These are phyloP conservation scores for Ogataea naganishii DNA, from an alignment of 805 yeast genomes.

Conservation along the genomic window DNA sequence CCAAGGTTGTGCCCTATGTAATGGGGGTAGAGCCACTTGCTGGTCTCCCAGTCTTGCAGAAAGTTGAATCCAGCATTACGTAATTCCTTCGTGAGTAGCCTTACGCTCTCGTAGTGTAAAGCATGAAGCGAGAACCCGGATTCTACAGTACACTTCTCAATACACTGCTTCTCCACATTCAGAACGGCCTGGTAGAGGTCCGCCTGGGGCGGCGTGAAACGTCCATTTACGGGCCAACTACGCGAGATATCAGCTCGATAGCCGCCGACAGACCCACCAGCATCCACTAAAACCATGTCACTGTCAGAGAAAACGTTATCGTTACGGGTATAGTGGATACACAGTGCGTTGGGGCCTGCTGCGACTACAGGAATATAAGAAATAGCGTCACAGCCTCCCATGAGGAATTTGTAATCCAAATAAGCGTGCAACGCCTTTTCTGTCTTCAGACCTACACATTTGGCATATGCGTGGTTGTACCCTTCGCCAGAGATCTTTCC, in stretches of 20 bases:
- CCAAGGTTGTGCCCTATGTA: slow-evolving; percentile 95
- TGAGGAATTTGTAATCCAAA: slow-evolving; percentile 72
- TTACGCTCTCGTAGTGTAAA: slow-evolving; percentile 63
- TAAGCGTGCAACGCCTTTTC: slow-evolving; percentile 77
- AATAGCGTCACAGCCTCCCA: slow-evolving; percentile 81
- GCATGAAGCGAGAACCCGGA: slow-evolving; percentile 55
- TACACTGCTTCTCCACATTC: slow-evolving; percentile 72
- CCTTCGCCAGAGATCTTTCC: slow-evolving; percentile 78
- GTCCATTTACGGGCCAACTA: slow-evolving; percentile 86
- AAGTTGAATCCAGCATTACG: slow-evolving; percentile 60
- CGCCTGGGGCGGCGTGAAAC: slow-evolving; percentile 66
- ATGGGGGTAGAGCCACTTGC: slow-evolving; percentile 72
- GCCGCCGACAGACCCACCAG: slow-evolving; percentile 90
- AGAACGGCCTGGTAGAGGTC: slow-evolving; percentile 87
- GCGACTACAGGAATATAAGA: slow-evolving; percentile 98
- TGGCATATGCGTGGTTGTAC: slow-evolving; percentile 72
- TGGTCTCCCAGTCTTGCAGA: slow-evolving; percentile 42
- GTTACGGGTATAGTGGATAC: slow-evolving; percentile 90
- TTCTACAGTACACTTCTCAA: slow-evolving; percentile 53
- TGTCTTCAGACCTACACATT: slow-evolving; percentile 44
- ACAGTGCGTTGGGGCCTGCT: slow-evolving; percentile 80
- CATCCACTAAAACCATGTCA: slow-evolving; percentile 83
- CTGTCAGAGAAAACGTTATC: slow-evolving; percentile 71
- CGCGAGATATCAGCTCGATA: slow-evolving; percentile 94
- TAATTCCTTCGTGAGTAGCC: slow-evolving; percentile 51